Evolutionary conservation across 306 rosid species (phyloP), one percentile per base, ranked within the genome.

Genomic region (Lupinus albus): DNA sequence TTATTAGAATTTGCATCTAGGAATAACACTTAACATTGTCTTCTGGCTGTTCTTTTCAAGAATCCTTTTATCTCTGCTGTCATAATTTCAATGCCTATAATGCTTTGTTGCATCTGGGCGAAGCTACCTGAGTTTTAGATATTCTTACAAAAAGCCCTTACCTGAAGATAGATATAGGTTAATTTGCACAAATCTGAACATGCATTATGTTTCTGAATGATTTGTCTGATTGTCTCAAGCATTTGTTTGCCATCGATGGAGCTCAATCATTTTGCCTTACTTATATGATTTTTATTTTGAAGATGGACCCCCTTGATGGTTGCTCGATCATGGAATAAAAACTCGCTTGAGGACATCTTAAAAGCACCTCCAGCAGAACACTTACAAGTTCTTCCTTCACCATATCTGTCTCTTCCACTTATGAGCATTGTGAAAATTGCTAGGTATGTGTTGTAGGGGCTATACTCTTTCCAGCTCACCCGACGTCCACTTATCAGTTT

Each of bases 291-390:
- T 72, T 72, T 76, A 73, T 62, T 76, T 77, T 63, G 80, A 81
- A 94, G 99, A 70, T 90, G 89, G 96, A 90, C 84, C 6, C 94
- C 99, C 54, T 77, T 85, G 86, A 85, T 77, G 97, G 96, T 93
- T 52, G 96, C 99, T 69, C 90, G 84, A 14, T 90, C 97, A 0
- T 93, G 99, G 99, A 71, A 88, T 73, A 88, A 87, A 86, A 77
- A 73, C 67, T 76, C 86, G 83, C 94, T 93, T 7, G 96, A 93
- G 82, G 91, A 93, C 46, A 76, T 85, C 68, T 84, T 93, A 56
- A 84, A 78, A 81, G 14, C 78, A 4, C 86, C 84, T 67, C 87
- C 84, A 59, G 82, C 61, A 21, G 82, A 66, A 46, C 73, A 50
- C 74, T 47, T 82, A 15, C 86, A 64, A 73, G 86, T 77, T 62